Evolutionary conservation across 2,329 filamentous ascomycete species (phyloP).

Genomic region (Teratosphaeria epicoccoides): DNA sequence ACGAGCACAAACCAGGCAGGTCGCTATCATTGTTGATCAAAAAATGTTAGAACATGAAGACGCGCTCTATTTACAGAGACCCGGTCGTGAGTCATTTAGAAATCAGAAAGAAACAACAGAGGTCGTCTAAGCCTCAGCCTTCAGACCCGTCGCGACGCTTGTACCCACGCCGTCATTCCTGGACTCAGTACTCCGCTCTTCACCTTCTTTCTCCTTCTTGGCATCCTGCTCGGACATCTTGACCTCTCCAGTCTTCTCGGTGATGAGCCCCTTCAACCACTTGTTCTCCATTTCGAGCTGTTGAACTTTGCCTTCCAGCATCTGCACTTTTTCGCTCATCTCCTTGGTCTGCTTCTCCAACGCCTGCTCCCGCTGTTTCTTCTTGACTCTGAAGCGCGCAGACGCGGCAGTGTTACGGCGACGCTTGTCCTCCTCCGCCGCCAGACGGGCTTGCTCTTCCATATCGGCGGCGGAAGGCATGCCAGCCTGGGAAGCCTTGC

Average conservation of each 20-base stretch:
- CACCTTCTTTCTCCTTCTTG: conserved; percentile 14
- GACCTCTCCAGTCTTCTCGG: conserved; percentile 34
- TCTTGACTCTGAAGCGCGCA: conserved; percentile 44
- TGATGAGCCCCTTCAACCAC: conserved; percentile 43
- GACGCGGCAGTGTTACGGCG: conserved; percentile 44
- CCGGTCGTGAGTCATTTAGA: neutral
- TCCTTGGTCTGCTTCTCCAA: conserved; percentile 43
- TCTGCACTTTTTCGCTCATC: conserved; percentile 38
- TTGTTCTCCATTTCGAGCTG: conserved; percentile 44
- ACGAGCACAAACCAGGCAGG: too few relatives aligned
- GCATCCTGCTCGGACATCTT: conserved; percentile 9
- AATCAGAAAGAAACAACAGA: neutral
- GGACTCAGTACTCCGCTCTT: conserved; percentile 20
- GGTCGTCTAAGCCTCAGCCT: neutral
- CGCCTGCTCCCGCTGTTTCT: conserved; percentile 44
- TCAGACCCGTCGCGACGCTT: neutral
- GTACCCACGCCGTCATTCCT: conserved; percentile 25
- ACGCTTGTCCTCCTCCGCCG: conserved; percentile 44
- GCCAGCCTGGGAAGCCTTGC: conserved; percentile 31
- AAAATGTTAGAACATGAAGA: neutral
- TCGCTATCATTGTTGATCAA: neutral
- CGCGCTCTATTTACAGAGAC: neutral
- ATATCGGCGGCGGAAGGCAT: conserved; percentile 26
- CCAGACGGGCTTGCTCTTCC: conserved; percentile 37
- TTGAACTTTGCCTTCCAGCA: conserved; percentile 36